phyloP scores from a whole-genome alignment of 2,329 filamentous ascomycete genomes.

The Claviceps fusiformis region DNA sequence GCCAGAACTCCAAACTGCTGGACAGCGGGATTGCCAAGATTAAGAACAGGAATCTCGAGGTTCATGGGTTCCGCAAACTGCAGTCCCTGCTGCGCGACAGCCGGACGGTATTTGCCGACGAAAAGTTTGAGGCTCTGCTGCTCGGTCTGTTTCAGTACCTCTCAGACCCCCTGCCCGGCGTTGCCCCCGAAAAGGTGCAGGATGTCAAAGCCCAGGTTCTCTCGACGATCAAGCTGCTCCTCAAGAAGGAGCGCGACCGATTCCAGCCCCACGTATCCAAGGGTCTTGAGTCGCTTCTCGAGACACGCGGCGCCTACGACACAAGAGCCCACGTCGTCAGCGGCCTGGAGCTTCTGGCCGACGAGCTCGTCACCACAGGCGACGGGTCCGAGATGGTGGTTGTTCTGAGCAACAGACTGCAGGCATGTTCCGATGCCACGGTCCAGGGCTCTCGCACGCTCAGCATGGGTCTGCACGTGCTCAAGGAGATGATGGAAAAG shows the following conservation, averaged over 20 bases:
- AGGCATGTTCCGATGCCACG: conserved; percentile 25
- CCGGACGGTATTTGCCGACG: conserved; percentile 48
- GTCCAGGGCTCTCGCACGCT: conserved; percentile 37
- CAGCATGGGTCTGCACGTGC: conserved; percentile 50
- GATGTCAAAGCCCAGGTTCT: conserved; percentile 64
- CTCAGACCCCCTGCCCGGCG: conserved; percentile 41
- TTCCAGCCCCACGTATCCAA: conserved; percentile 56
- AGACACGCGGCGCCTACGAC: conserved; percentile 53
- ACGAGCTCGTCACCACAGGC: conserved; percentile 55
- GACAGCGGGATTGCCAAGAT: conserved; percentile 65
- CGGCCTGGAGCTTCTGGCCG: conserved; percentile 59
- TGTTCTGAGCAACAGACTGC: conserved; percentile 37
- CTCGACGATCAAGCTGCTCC: conserved; percentile 58
- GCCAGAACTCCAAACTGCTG: conserved; percentile 48
- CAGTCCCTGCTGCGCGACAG: conserved; percentile 60
- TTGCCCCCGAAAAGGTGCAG: conserved; percentile 50
- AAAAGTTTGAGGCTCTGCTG: conserved; percentile 56
- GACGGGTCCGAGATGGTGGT: conserved; percentile 46
- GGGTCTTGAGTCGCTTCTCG: conserved; percentile 53
- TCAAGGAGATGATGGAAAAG: conserved; percentile 44
- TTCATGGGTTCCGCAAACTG: conserved; percentile 66
- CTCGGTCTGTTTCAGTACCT: conserved; percentile 59
- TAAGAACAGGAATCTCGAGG: conserved; percentile 57
- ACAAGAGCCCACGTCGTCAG: conserved; percentile 57
- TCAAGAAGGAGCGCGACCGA: conserved; percentile 51